Evolutionary conservation across 2,329 filamentous ascomycete species (phyloP).

Genomic region (Myriosclerotinia scirpicola): DNA sequence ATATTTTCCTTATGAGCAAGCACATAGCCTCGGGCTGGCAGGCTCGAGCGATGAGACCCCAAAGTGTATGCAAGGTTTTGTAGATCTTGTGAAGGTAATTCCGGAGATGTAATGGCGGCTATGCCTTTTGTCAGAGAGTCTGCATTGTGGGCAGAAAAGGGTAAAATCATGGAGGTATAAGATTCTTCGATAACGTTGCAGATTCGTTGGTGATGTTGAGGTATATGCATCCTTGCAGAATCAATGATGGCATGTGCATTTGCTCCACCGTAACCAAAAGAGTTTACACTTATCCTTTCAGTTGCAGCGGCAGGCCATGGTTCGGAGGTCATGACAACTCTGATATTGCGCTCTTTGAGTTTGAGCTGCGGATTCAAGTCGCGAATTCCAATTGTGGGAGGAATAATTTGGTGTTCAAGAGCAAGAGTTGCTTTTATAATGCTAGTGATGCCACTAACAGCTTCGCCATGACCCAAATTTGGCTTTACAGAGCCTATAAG

Average conservation of each 20-base stretch:
- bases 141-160: background rate
- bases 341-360: background rate
- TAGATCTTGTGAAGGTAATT: background rate
- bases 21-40: background rate
- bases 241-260: slow-evolving; percentile 38
- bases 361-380: slow-evolving; percentile 9
- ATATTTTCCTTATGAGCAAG: background rate
- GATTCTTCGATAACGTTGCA: no score
- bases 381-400: background rate
- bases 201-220: no score
- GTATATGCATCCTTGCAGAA: background rate
- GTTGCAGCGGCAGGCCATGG: no score
- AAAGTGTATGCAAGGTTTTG: background rate
- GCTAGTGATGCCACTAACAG: slow-evolving; percentile 5
- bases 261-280: slow-evolving; percentile 34
- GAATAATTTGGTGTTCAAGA: background rate
- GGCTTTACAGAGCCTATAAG: background rate
- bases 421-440: slow-evolving; percentile 12
- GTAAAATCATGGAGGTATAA: background rate
- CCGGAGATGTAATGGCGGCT: background rate
- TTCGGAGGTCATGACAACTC: background rate
- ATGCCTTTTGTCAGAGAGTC: background rate
- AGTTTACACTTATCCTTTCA: slow-evolving; percentile 44
- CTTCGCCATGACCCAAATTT: slow-evolving; percentile 29
- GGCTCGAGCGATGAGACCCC: background rate